Conservation (phyloP, 805 yeast species). For the Metschnikowia shivogae region DNA sequence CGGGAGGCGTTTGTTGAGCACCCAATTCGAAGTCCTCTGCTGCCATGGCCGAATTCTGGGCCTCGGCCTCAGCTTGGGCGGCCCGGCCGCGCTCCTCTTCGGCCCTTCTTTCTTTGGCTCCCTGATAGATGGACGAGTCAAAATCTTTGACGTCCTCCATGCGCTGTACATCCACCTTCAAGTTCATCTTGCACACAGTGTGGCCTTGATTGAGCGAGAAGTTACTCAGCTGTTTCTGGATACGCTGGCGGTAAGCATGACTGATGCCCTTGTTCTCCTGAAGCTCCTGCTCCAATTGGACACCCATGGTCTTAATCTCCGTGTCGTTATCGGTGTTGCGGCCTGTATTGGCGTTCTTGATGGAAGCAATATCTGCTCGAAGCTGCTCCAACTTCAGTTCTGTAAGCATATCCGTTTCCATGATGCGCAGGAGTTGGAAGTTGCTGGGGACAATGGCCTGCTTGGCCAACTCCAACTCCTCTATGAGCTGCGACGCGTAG, state of each 20-base stretch:
- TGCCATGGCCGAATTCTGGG: slow-evolving; percentile 1
- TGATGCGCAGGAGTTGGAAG: slow-evolving; percentile 15
- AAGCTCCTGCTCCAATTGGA: slow-evolving; percentile 13
- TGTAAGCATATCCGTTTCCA: slow-evolving; percentile 18
- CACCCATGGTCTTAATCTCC: slow-evolving; percentile 7
- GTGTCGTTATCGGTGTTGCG: slow-evolving; percentile 5
- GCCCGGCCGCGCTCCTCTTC: slow-evolving; percentile 10
- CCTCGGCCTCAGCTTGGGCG: background rate
- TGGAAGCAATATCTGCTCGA: slow-evolving; percentile 20
- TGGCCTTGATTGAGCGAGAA: slow-evolving; percentile 3
- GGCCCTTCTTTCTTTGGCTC: slow-evolving; percentile 12
- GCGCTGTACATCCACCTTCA: slow-evolving; percentile 5
- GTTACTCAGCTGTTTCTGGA: background rate
- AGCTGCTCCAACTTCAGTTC: slow-evolving; percentile 17
- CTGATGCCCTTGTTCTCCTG: slow-evolving; percentile 7
- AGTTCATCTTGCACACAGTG: slow-evolving; percentile 5
- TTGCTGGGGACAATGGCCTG: slow-evolving; percentile 21
- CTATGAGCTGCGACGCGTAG: slow-evolving; percentile 33
- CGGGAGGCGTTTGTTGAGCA: slow-evolving; percentile 4
- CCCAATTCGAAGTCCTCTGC: slow-evolving; percentile 3
- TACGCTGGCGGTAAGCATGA: slow-evolving; percentile 1
- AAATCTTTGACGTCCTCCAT: slow-evolving; percentile 18
- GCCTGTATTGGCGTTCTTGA: background rate
- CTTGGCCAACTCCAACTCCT: slow-evolving; percentile 32
- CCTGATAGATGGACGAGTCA: slow-evolving; percentile 13